Base-by-base conservation (phyloP, 495 filamentous ascomycete species). In the Astrocystis sublimbata region DNA sequence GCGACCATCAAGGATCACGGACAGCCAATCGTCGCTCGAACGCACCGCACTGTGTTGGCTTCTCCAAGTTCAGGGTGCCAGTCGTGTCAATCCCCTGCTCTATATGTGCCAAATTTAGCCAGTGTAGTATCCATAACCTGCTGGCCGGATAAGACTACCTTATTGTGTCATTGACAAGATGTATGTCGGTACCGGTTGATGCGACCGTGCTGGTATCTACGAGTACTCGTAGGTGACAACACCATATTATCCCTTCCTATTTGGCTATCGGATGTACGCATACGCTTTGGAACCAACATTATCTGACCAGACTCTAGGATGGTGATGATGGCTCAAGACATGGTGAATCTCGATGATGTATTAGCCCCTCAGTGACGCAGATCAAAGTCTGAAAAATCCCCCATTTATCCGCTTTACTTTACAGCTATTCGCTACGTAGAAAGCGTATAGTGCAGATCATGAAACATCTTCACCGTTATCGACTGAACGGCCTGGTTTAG, bases 51-150 rank as follows among this genome's bases (percentile, higher is more conserved):
- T 56, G 60, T 57, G 50, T 36, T 52, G 9, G 26, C 21, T 45
- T 36, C 36, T 19, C 40, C 35, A 26, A 42, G 15, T 23, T 21
- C 35, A 42, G 24, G 10, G 15, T 54, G 15, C 49, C 41, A 47
- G 28, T 36, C 30, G 21, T 19, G 43, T 42, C 31, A 24, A 60
- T 15, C 49, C 51, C 60, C 40, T 62, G 49, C 26, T 40, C 31
- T 42, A 41, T 50, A 8, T 56, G 51, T 62, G 60, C 60, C 60
- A 62, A 62, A 62, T 40, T 62, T 62, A 62, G 57, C 30, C 33
- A 45, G 57, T 19, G 28, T 60, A 26, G 24, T 33, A 60, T 50
- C 43, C 23, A 45, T 19, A 35, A 45, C 36, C 58, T 51, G 23
- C 19, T 49, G 28, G 28, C 17, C 47, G 28, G 56, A 38, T 28